Percentiles rank a stretch among this genome's conserved stretches.
These are phyloP conservation scores for Diaporthe nobilis DNA, from an alignment of 2,329 filamentous ascomycete genomes.

Conservation along the genomic window DNA sequence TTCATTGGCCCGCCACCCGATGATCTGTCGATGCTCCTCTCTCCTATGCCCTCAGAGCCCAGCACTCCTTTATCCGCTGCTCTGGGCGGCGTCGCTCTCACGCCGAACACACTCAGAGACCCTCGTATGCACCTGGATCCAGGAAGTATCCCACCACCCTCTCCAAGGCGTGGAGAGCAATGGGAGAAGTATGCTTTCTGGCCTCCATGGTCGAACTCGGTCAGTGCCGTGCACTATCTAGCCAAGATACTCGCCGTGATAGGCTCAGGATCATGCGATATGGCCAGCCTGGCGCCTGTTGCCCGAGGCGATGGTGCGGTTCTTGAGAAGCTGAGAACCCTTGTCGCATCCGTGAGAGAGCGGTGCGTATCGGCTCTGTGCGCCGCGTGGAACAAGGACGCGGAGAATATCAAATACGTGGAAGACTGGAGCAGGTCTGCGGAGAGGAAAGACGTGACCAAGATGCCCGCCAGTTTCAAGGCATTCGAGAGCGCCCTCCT, in stretches of 20 bases:
- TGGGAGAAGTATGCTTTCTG: constrained; percentile 98
- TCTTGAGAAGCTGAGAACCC: constrained; percentile 79
- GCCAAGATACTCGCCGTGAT: constrained; percentile 85
- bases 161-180: constrained; percentile 82
- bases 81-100: constrained; percentile 55
- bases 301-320: constrained; percentile 67
- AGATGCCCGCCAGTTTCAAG: constrained; percentile 89
- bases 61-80: constrained; percentile 73
- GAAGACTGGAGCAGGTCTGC: constrained; percentile 93
- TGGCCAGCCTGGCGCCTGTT: constrained; percentile 81
- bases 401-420: constrained; percentile 90
- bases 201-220: constrained; percentile 92
- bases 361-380: constrained; percentile 88
- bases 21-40: constrained; percentile 89
- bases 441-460: constrained; percentile 88
- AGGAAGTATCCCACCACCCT: constrained; percentile 81
- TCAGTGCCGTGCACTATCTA: constrained; percentile 93
- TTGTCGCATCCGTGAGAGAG: constrained; percentile 86
- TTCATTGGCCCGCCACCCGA: constrained; percentile 92
- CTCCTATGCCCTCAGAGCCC: constrained; percentile 80
- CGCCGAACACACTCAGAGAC: constrained; percentile 73
- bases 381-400: constrained; percentile 92
- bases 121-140: constrained; percentile 86
- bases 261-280: constrained; percentile 88
- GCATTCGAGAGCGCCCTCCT: constrained; percentile 88